Base-by-base conservation (phyloP, 345 rosid species). In the Gossypium raimondii region DNA sequence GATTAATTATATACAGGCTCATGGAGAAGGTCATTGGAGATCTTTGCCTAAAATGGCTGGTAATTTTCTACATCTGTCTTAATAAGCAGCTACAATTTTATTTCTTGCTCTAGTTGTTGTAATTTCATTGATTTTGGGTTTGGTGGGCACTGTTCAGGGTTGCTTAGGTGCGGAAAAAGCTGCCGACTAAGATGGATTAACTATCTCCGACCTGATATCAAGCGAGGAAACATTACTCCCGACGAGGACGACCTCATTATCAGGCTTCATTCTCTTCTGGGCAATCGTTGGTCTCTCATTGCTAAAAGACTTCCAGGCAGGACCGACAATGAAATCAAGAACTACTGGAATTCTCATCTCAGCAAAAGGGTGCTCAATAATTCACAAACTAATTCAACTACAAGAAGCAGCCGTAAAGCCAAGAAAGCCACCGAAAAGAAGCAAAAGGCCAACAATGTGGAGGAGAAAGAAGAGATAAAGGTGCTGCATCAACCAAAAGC, bases 131-230 rank as follows among this genome's bases (percentile, higher is more conserved):
- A 27, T 60, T 58, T 60, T 14, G 18, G 6, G 11, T 22, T 59
- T 59, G 38, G 38, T 24, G 63, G 6, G 7, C 41, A 58, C 14
- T 22, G 2, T 3, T 24, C 63, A 60, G 65, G 65, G 76, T 73
- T 84, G 2, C 89, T 86, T 13, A 70, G 86, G 67, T 86, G 89
- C 38, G 89, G 87, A 22, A 86, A 84, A 78, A 86, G 89, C 68
- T 86, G 89, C 67, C 78, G 89, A 74, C 78, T 86, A 9, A 73
- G 87, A 64, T 86, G 89, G 89, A 50, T 84, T 85, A 86, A 86
- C 74, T 86, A 86, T 74, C 84, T 84, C 18, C 64, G 89, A 25
- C 87, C 89, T 0, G 85, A 79, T 65, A 80, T 86, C 50, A 86
- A 82, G 77, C 61, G 86, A 75, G 89, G 89, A 29, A 79, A 86